A percentile compares a stretch with the other conserved stretches of the same genome.
phyloP scores from a whole-genome alignment of 2,329 filamentous ascomycete species.

The Neonectria neomacrospora region DNA sequence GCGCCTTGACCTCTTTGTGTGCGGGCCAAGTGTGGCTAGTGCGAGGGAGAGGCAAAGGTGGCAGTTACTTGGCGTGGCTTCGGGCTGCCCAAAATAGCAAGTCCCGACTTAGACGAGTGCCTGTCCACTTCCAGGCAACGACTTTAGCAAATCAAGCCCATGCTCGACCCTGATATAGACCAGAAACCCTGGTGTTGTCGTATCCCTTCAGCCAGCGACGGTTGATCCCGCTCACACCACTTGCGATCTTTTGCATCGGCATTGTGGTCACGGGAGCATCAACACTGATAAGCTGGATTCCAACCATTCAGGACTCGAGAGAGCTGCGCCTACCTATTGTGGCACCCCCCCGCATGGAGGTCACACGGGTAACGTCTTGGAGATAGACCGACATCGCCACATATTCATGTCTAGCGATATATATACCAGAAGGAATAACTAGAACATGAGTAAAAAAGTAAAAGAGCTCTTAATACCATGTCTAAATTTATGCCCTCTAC shows the following conservation, averaged over 20 bases:
- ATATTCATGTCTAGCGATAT: too few species aligned
- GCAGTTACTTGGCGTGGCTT: conserved; percentile 28
- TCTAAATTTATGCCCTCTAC: neutral
- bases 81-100: conserved; percentile 15
- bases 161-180: neutral
- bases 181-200: neutral
- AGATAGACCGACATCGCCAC: too few species aligned
- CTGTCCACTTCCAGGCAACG: neutral
- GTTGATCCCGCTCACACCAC: conserved; percentile 18
- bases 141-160: conserved; percentile 1
- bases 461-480: neutral
- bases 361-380: neutral
- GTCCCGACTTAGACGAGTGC: neutral
- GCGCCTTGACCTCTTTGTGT: conserved; percentile 27
- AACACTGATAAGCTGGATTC: conserved; percentile 12
- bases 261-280: conserved; percentile 8
- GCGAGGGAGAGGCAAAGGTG: conserved; percentile 38
- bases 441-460: neutral
- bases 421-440: neutral
- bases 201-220: neutral
- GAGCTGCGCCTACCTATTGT: neutral
- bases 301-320: neutral
- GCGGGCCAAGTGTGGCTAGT: conserved; percentile 28
- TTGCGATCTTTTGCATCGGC: conserved; percentile 1
- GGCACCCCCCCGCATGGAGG: neutral